Evolutionary conservation across 2,329 filamentous ascomycete species (phyloP).

Genomic region (Thelonectria discophora): DNA sequence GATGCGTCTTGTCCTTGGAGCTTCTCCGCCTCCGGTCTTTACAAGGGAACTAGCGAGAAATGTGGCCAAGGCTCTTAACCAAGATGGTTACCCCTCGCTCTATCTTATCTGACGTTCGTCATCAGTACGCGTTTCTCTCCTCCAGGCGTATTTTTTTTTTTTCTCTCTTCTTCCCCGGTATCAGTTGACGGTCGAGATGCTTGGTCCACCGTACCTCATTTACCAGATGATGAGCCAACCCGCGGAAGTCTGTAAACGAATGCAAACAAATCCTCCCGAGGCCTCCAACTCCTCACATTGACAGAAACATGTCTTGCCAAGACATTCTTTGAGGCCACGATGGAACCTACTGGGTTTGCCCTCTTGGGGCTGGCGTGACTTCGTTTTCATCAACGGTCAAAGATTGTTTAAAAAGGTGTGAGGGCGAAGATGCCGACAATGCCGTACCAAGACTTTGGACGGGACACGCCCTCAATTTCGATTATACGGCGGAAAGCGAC

Average conservation of each 20-base stretch:
- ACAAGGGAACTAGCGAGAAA: not conserved
- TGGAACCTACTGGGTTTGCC: conserved; percentile 9
- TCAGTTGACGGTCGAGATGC: not conserved
- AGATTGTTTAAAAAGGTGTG: conserved; percentile 26
- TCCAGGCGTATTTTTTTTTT: not conserved
- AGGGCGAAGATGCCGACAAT: conserved; percentile 38
- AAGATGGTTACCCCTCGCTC: conserved; percentile 5
- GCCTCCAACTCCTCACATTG: conserved; percentile 15
- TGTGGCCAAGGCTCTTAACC: not conserved
- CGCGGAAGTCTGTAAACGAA: not conserved
- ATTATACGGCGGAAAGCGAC: conserved; percentile 36
- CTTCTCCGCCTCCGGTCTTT: not conserved
- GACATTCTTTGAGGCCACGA: conserved; percentile 8
- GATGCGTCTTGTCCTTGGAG: not conserved
- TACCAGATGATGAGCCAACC: not conserved
- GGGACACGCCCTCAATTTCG: conserved; percentile 41
- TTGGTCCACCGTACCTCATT: conserved; percentile 3
- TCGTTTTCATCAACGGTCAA: conserved; percentile 25
- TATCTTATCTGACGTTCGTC: conserved; percentile 20
- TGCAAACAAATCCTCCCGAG: conserved; percentile 1
- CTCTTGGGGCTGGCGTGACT: conserved; percentile 32
- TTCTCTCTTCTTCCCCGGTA: not conserved
- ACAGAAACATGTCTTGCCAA: conserved; percentile 20
- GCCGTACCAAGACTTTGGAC: conserved; percentile 44
- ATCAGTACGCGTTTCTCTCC: conserved; percentile 14